phyloP scores from a whole-genome alignment of 1,139 yeast species.

The Sugiyamaella grinbergsii region DNA sequence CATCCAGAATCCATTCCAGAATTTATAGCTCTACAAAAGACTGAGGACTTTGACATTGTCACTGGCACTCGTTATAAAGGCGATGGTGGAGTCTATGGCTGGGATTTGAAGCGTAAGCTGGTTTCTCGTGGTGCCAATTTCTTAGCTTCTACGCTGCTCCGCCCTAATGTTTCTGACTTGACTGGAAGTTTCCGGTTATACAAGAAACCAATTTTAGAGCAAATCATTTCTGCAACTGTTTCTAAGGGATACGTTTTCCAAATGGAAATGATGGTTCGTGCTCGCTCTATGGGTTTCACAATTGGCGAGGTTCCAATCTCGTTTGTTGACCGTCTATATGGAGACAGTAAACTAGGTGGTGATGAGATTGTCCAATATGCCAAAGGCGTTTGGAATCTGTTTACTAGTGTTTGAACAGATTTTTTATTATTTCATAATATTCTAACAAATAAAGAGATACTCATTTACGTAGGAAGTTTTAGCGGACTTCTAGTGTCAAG shows the following conservation, averaged over 20 bases:
- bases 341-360: constrained; percentile 80
- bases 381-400: constrained; percentile 73
- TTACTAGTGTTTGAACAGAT: constrained; percentile 63
- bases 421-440: too few relatives aligned
- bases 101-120: constrained; percentile 81
- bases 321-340: constrained; percentile 78
- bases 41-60: constrained; percentile 68
- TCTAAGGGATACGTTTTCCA: constrained; percentile 85
- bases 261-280: constrained; percentile 90
- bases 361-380: constrained; percentile 78
- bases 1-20: constrained; percentile 76
- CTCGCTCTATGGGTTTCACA: constrained; percentile 66
- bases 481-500: too few relatives aligned
- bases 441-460: too few relatives aligned
- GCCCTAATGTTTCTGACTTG: constrained; percentile 74
- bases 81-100: constrained; percentile 80
- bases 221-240: constrained; percentile 68
- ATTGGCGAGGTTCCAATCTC: constrained; percentile 82
- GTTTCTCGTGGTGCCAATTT: constrained; percentile 83
- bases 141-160: constrained; percentile 68
- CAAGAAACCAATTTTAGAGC: constrained; percentile 67
- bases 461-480: too few relatives aligned
- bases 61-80: constrained; percentile 88
- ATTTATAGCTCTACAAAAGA: constrained; percentile 69
- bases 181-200: constrained; percentile 81